phyloP scores from a whole-genome alignment of 2,329 filamentous ascomycete species.

The Orbilia ellipsospora region DNA sequence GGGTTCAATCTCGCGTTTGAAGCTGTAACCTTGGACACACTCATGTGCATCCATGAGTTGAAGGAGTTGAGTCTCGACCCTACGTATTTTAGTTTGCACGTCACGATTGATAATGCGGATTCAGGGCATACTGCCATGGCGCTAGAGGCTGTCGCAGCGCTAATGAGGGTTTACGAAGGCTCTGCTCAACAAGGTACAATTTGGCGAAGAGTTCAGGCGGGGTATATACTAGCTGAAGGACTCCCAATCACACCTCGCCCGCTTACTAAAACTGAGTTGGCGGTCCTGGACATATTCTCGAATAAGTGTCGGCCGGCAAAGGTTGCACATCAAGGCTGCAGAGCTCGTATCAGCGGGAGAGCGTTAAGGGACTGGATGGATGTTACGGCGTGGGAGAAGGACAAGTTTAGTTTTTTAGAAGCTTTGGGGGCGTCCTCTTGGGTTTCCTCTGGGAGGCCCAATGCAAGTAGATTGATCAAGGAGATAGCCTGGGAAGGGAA shows the following conservation, averaged over 20 bases:
- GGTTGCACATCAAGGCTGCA: constrained; percentile 63
- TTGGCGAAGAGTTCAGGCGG: constrained; percentile 62
- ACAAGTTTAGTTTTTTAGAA: constrained; percentile 62
- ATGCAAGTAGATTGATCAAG: constrained; percentile 63
- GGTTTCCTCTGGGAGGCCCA: constrained; percentile 63
- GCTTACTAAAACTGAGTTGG: background rate
- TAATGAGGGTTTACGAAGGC: constrained; percentile 61
- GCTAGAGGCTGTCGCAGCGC: constrained; percentile 61
- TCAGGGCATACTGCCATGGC: constrained; percentile 67
- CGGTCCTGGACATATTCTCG: constrained; percentile 59
- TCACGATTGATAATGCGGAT: constrained; percentile 67
- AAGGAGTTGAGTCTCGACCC: constrained; percentile 64
- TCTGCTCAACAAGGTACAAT: constrained; percentile 58
- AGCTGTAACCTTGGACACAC: constrained; percentile 62
- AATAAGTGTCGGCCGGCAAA: constrained; percentile 63
- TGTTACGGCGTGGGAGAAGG: constrained; percentile 59
- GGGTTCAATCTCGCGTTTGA: constrained; percentile 68
- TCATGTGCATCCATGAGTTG: constrained; percentile 64
- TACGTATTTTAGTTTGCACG: constrained; percentile 67
- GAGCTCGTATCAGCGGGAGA: constrained; percentile 60
- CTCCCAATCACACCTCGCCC: constrained; percentile 19
- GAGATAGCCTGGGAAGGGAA: constrained; percentile 65
- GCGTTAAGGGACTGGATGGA: constrained; percentile 64
- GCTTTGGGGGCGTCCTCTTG: constrained; percentile 62
- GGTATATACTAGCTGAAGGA: constrained; percentile 62